These are phyloP conservation scores for Erodium texanum DNA, from an alignment of 441 rosid genomes.

Conservation along the genomic window DNA sequence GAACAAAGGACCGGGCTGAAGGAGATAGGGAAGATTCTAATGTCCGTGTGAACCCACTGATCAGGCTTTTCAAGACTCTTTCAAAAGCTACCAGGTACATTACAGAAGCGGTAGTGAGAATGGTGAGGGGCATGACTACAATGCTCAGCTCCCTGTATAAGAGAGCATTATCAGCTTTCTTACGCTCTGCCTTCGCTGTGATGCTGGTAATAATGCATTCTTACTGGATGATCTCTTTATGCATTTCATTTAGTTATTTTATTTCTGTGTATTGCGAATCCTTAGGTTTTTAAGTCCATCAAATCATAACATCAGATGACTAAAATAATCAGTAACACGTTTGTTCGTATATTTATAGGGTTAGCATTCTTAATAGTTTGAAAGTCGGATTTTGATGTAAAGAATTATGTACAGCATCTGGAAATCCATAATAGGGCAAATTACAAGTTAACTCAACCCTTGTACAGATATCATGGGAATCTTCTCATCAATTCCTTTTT, in stretches of 20 bases:
- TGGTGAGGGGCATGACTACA: conserved; percentile 37
- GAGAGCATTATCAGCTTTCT: conserved; percentile 49
- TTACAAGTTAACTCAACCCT: too few species aligned
- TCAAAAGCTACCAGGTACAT: conserved; percentile 28
- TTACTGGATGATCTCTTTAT: conserved; percentile 11
- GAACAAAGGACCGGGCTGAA: conserved; percentile 23
- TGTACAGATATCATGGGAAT: not conserved
- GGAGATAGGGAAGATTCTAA: conserved; percentile 23
- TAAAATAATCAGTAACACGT: not conserved
- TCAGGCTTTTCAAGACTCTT: conserved; percentile 28
- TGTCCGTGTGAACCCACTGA: conserved; percentile 16
- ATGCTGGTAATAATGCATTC: conserved; percentile 49
- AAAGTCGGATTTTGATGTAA: not conserved
- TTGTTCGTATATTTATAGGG: not conserved
- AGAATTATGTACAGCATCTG: too few species aligned
- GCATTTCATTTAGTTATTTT: conserved; percentile 4
- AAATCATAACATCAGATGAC: not conserved
- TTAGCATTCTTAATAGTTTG: not conserved
- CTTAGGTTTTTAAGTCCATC: not conserved
- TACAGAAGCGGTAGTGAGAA: conserved; percentile 24
- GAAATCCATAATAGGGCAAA: not conserved
- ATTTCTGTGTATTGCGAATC: not conserved
- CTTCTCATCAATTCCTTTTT: not conserved
- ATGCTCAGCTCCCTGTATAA: conserved; percentile 47
- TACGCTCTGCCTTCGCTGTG: conserved; percentile 54